These are phyloP conservation scores for Westerdykella sp. DNA, from an alignment of 2,329 filamentous ascomycete species.

Conservation along the genomic window DNA sequence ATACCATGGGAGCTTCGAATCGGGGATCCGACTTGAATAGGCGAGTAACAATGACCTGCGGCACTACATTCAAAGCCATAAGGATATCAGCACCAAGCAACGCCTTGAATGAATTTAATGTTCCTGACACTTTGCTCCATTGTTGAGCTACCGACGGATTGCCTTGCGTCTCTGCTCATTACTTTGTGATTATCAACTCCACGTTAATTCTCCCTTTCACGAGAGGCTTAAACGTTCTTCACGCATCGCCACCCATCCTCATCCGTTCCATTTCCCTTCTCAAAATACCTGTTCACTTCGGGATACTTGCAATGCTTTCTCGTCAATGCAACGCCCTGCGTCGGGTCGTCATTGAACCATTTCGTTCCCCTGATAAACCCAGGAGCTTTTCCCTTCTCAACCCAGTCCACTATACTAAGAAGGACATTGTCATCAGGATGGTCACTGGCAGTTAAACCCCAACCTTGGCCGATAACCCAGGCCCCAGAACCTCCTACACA, in stretches of 20 bases:
- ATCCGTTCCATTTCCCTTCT: constrained; percentile 23
- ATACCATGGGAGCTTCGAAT: constrained; percentile 7
- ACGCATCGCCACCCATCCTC: constrained; percentile 32
- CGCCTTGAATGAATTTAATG: no score
- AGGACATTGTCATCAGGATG: constrained; percentile 43
- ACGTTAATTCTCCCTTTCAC: no score
- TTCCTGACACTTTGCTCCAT: neutral
- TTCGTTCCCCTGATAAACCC: constrained; percentile 32
- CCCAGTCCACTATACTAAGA: constrained; percentile 45
- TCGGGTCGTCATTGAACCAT: constrained; percentile 25
- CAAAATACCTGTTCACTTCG: constrained; percentile 29
- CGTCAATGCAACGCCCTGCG: constrained; percentile 26
- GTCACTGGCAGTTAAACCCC: constrained; percentile 14
- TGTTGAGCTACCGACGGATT: neutral
- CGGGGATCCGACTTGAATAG: constrained; percentile 10
- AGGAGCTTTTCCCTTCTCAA: constrained; percentile 40
- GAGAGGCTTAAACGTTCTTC: neutral
- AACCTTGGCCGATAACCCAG: constrained; percentile 26
- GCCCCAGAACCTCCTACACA: constrained; percentile 47
- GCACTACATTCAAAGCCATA: constrained; percentile 5
- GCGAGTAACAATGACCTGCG: constrained; percentile 2
- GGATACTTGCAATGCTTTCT: constrained; percentile 36
- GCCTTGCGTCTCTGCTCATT: neutral
- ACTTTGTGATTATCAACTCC: no score
- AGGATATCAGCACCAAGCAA: no score